Base-by-base conservation (phyloP, 202 grass and related monocot species). In the Digitaria exilis region DNA sequence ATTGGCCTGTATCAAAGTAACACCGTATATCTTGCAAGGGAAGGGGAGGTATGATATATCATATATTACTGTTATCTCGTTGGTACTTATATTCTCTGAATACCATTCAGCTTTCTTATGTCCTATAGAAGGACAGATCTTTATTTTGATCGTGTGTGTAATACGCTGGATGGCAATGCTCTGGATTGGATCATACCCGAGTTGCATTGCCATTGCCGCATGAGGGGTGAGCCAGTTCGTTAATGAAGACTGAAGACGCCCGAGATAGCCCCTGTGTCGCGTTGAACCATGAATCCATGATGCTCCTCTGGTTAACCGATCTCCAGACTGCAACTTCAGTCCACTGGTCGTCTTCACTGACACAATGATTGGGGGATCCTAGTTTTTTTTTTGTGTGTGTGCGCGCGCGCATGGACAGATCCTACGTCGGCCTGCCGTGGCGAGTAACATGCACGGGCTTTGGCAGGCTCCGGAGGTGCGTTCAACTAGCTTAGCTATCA, bases 381-480 rank as follows among this genome's bases (percentile, higher is more conserved):
- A 37, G 35, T 39, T 39, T 9, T 39, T 39, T 39, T 39, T n/a
- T n/a, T n/a, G n/a, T n/a, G n/a, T n/a, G n/a, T n/a, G n/a, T n/a
- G n/a, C n/a, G n/a, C n/a, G n/a, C n/a, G 10, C 13, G 14, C 46
- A 13, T 13, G 9, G 37, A 39, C 9, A n/a, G 65, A 68, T 68
- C 66, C 22, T 22, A 71, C 68, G 68, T 71, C 43, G 25, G 42
- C 7, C 15, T 71, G 68, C 24, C 68, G 68, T 71, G 68, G 68
- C 68, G 26, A 14, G 66, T 69, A 69, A 69, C 66, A 45, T 69
- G 66, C 11, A 26, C 24, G 55, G 21, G 24, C 5, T 69, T 45
- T 41, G 34, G 34, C 64, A n/a, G 32, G 62, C 13, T 49, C 14
- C 4, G 14, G 45, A 45, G 43, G 43, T 21, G 6, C 6, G 37